Evolutionary conservation across 495 filamentous ascomycete species (phyloP).

Genomic region (Penicillium maclennaniae): DNA sequence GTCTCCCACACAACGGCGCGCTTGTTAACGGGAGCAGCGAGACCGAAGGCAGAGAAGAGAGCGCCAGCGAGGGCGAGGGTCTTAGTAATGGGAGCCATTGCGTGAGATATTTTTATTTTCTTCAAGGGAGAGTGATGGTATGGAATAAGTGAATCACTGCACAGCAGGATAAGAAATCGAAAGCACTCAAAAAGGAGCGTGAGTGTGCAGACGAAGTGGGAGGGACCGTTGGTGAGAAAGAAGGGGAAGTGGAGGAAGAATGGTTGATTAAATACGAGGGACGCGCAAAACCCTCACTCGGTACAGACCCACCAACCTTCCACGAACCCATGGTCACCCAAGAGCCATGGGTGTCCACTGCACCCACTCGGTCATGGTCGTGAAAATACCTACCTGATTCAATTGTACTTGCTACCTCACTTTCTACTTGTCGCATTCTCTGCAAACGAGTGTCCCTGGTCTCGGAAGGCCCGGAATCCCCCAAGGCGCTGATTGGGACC

Average conservation of each 20-base stretch:
- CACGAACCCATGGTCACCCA: not conserved
- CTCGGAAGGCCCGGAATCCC: not conserved
- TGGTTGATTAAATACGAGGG: not conserved
- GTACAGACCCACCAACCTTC: not conserved
- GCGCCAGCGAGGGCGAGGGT: conserved; percentile 40
- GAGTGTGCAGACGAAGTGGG: conserved; percentile 19
- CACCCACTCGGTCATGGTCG: not conserved
- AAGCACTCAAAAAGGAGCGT: conserved; percentile 28
- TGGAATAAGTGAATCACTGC: conserved; percentile 30
- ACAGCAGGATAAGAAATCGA: conserved; percentile 31
- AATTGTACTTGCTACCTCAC: too few relatives aligned
- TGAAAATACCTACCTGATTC: too few relatives aligned
- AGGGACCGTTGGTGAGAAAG: conserved; percentile 13
- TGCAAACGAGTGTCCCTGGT: not conserved
- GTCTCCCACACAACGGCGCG: conserved; percentile 35
- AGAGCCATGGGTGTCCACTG: not conserved
- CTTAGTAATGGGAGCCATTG: conserved; percentile 44
- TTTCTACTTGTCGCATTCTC: not conserved
- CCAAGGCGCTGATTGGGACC: not conserved
- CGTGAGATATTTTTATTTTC: conserved; percentile 6
- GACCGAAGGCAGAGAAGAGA: conserved; percentile 34
- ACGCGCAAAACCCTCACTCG: not conserved
- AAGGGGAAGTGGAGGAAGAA: conserved; percentile 1
- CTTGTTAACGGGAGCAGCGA: conserved; percentile 39
- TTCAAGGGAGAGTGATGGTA: conserved; percentile 12